phyloP scores from a whole-genome alignment of 495 filamentous ascomycete species.

The Massariosphaeria phaeospora region DNA sequence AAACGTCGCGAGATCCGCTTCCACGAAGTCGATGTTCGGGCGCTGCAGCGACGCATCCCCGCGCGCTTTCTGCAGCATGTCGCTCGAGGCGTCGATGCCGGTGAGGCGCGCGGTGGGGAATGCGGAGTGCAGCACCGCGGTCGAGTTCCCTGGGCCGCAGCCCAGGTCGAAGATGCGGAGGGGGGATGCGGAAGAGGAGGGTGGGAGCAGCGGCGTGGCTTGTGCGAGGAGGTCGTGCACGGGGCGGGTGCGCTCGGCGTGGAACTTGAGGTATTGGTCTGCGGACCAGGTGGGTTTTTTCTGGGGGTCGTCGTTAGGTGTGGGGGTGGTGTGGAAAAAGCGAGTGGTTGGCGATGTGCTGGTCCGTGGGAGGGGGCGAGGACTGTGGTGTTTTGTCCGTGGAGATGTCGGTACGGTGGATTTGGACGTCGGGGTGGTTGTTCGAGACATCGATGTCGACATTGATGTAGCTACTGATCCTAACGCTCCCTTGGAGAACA shows the following conservation, averaged over 20 bases:
- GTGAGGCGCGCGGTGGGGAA: constrained; percentile 46
- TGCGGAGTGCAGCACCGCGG: constrained; percentile 41
- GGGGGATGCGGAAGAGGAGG: neutral
- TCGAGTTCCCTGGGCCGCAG: constrained; percentile 55
- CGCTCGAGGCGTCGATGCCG: constrained; percentile 52
- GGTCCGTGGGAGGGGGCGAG: no score
- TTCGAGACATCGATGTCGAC: no score
- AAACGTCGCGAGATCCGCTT: constrained; percentile 39
- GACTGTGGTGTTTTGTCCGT: no score
- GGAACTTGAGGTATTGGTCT: constrained; percentile 49
- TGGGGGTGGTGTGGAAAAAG: no score
- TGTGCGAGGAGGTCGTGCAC: constrained; percentile 46
- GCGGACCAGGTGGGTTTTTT: constrained; percentile 43
- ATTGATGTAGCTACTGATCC: no score
- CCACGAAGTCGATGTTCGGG: constrained; percentile 8
- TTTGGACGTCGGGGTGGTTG: no score
- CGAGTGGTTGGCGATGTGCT: no score
- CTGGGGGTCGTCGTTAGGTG: no score
- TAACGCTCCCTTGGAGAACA: no score
- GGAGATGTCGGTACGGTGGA: no score
- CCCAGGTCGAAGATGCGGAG: constrained; percentile 49
- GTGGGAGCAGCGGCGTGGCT: constrained; percentile 36
- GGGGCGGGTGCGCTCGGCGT: constrained; percentile 45
- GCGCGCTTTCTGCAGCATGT: constrained; percentile 51
- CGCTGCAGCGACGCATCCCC: neutral